Evolutionary conservation across 1,284 basidiomycete species (phyloP).

Genomic region (Sanghuangporus weigelae): DNA sequence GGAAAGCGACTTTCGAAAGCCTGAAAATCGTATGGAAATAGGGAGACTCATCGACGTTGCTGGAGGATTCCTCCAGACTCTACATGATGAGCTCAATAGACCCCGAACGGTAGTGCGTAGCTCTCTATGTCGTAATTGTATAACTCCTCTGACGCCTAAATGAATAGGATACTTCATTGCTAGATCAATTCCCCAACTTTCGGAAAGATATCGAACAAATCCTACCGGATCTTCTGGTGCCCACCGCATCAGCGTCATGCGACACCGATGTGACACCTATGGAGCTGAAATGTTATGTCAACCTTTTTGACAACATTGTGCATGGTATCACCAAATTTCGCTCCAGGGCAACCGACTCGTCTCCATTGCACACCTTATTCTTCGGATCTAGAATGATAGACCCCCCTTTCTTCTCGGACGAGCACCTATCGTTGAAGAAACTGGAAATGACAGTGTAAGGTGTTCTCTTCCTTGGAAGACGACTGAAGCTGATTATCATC

Average conservation of each 20-base stretch:
- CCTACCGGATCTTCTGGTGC: background rate
- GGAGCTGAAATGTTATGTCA: background rate
- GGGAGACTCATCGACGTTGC: background rate
- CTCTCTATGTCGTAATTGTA: background rate
- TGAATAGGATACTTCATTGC: background rate
- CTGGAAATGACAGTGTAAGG: background rate
- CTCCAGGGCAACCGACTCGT: background rate
- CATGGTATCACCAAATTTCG: background rate
- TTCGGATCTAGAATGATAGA: background rate
- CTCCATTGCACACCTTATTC: background rate
- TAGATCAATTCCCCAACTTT: background rate
- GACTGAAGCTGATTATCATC: background rate
- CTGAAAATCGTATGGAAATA: background rate
- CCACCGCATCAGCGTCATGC: background rate
- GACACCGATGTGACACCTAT: background rate
- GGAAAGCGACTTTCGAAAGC: background rate
- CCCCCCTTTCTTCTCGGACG: background rate
- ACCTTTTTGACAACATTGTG: background rate
- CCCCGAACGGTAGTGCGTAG: background rate
- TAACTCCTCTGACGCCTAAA: background rate
- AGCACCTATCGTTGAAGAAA: background rate
- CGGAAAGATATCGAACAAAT: background rate
- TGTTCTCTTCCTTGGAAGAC: background rate
- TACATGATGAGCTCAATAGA: background rate
- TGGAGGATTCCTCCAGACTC: background rate